Conservation (phyloP, 352 stramenopile genomes). For the Phytopythium montanum region DNA sequence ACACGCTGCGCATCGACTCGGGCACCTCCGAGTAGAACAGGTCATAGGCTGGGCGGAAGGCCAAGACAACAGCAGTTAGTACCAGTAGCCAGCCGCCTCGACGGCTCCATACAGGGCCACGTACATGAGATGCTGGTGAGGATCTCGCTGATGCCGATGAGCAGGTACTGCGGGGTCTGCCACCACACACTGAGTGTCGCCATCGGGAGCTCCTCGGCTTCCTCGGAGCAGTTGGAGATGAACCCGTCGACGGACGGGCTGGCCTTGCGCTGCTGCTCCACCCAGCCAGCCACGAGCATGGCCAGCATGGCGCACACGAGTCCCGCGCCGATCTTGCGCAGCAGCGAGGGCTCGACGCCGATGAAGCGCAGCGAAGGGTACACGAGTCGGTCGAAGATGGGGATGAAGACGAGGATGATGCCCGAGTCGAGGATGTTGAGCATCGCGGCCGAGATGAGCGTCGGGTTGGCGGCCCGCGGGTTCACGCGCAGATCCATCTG, state of each 20-base stretch:
- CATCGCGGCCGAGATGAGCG: slow-evolving; percentile 82
- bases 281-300: slow-evolving; percentile 65
- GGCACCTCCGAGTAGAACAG: slow-evolving; percentile 93
- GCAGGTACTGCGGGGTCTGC: slow-evolving; percentile 89
- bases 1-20: slow-evolving; percentile 89
- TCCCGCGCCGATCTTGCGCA: slow-evolving; percentile 87
- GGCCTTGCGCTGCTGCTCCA: slow-evolving; percentile 73
- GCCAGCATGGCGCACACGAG: slow-evolving; percentile 76
- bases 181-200: slow-evolving; percentile 85
- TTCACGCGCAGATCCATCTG: slow-evolving; percentile 88
- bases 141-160: slow-evolving; percentile 88
- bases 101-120: slow-evolving; percentile 8
- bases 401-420: slow-evolving; percentile 89
- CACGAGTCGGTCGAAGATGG: slow-evolving; percentile 80
- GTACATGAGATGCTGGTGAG: slow-evolving; percentile 87
- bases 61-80: background rate
- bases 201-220: slow-evolving; percentile 62
- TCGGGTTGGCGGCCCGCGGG: slow-evolving; percentile 23
- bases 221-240: slow-evolving; percentile 74
- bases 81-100: background rate
- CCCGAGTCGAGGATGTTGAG: slow-evolving; percentile 86
- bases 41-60: slow-evolving; percentile 56
- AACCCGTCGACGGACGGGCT: slow-evolving; percentile 40
- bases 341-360: slow-evolving; percentile 67
- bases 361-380: slow-evolving; percentile 71